Percentiles rank a stretch among this genome's conserved stretches.
phyloP scores from a whole-genome alignment of 2,329 filamentous ascomycete species.

The Fusarium zealandicum region DNA sequence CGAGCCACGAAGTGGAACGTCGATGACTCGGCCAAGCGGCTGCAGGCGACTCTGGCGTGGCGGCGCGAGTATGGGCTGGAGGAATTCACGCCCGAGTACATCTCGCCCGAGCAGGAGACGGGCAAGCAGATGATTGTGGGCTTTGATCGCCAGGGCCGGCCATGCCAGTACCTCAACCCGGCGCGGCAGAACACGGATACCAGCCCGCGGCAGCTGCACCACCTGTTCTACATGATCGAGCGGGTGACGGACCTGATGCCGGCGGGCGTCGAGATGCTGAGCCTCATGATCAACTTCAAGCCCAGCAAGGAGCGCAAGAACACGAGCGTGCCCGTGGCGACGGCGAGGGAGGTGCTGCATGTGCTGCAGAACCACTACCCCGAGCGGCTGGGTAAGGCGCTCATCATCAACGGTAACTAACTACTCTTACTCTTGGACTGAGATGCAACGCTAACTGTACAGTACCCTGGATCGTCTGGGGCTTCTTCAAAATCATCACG shows the following conservation, averaged over 20 bases:
- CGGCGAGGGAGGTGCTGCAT: constrained; percentile 82
- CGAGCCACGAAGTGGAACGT: constrained; percentile 91
- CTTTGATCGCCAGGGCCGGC: constrained; percentile 84
- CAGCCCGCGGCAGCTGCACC: constrained; percentile 86
- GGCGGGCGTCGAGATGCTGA: constrained; percentile 83
- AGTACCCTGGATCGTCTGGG: constrained; percentile 91
- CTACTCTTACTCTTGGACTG: not conserved
- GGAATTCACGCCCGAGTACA: constrained; percentile 82
- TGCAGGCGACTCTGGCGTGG: constrained; percentile 85
- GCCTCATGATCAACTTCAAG: constrained; percentile 92
- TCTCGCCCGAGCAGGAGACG: constrained; percentile 92
- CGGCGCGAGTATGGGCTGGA: constrained; percentile 87
- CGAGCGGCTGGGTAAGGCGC: constrained; percentile 84
- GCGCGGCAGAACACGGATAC: constrained; percentile 91
- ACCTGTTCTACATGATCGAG: constrained; percentile 96
- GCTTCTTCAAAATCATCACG: constrained; percentile 95
- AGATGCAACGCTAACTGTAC: not conserved
- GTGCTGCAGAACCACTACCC: constrained; percentile 97
- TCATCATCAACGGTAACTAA: constrained; percentile 81
- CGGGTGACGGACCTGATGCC: constrained; percentile 87
- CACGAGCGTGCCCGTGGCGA: constrained; percentile 73
- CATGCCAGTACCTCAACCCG: constrained; percentile 89
- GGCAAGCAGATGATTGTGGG: constrained; percentile 93
- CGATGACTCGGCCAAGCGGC: constrained; percentile 76
- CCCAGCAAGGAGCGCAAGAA: constrained; percentile 77